Evolutionary conservation across 2,329 filamentous ascomycete species (phyloP).

Genomic region (Penicillium frequentans): DNA sequence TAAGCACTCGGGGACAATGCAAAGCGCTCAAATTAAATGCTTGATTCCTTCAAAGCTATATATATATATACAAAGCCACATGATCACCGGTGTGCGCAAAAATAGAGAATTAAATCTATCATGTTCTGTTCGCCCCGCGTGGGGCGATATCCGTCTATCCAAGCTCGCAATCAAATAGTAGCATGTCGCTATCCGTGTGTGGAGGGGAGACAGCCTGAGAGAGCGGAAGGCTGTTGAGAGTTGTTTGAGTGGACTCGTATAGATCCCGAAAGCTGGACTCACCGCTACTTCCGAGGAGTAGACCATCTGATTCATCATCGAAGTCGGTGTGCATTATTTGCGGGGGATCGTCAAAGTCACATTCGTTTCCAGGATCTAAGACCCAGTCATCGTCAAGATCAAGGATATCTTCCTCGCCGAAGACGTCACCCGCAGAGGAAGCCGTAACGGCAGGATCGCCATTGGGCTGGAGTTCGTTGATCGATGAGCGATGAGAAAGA

Average conservation of each 20-base stretch:
- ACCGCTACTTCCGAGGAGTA: conserved; percentile 8
- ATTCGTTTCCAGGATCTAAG: neutral
- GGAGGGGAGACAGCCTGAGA: neutral
- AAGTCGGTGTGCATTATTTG: neutral
- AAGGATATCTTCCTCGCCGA: neutral
- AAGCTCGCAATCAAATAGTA: neutral
- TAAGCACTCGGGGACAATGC: neutral
- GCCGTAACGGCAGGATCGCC: neutral
- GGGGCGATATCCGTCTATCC: neutral
- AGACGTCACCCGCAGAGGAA: neutral
- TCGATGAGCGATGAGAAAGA: neutral
- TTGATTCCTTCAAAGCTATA: neutral
- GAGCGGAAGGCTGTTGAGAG: neutral
- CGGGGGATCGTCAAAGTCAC: neutral
- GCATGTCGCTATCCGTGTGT: neutral
- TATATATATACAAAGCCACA: neutral
- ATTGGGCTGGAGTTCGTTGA: neutral
- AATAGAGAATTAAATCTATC: neutral
- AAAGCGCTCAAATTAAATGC: neutral
- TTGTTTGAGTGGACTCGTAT: conserved; percentile 11
- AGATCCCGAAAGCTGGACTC: conserved; percentile 13
- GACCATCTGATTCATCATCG: conserved; percentile 4
- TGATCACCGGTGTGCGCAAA: neutral
- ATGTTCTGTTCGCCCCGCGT: neutral
- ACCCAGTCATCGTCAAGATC: neutral